Base-by-base conservation (phyloP, 1,139 yeast genomes). In the Trichomonascaceae sp. region DNA sequence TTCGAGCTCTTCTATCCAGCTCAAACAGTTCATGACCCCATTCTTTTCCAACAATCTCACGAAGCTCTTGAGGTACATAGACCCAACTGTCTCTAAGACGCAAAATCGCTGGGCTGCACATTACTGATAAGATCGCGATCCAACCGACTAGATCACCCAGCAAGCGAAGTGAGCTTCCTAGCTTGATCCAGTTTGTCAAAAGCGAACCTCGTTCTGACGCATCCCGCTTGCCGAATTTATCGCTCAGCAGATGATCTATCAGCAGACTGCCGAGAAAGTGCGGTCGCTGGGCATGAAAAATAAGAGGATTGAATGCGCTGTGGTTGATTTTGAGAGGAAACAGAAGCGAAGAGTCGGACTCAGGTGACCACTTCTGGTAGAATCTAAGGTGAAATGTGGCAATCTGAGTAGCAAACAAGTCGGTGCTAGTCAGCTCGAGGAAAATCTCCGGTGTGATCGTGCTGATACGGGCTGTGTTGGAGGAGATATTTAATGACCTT, bases 21-120 rank as follows among this genome's bases (percentile, higher is more conserved):
- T 87, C 97, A 57, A 81, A 84, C 17, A 85, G 76, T 17, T 89
- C 93, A 1, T 93, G 94, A 0, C 93, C 84, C 97, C 97, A 89
- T 47, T 81, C 93, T 38, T 76, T 75, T 33, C 76, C 71, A 29
- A 85, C 71, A 4, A 73, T 61, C 41, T 72, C 74, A 36, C 82
- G 59, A 33, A 72, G 65, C 26, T 70, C 71, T 13, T 67, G 64
- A 9, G 81, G 71, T 3, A 87, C 82, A 37, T 66, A 62, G 6
- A 78, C 63, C 98, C 98, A 89, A 3, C 85, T 69, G 41, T 71
- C 69, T 17, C 71, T 62, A 33, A 89, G 61, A 43, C 98, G 67
- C 38, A 87, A 60, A 3, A 87, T 67, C 0, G 96, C 93, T 37
- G 79, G 75, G 0, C 94, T 81, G 47, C 94, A 76, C 2, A 87